Base-by-base conservation (phyloP, 2,329 filamentous ascomycete species). In the Lizonia empirigonia region DNA sequence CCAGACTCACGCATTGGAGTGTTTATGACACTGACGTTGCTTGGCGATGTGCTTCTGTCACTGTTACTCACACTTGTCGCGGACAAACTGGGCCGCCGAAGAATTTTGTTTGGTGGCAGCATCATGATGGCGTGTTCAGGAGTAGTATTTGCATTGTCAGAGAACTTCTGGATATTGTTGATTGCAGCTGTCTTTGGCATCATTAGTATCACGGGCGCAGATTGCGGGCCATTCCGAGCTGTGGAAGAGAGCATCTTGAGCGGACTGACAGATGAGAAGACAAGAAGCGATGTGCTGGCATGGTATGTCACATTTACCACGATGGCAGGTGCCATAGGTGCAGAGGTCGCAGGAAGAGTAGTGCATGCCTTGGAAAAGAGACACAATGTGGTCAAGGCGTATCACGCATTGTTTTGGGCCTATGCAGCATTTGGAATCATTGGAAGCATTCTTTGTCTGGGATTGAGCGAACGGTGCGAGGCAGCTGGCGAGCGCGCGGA, bases 371-470 rank as follows among this genome's bases (percentile, higher is more conserved):
- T 77, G 5, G 68, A 73, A 42, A 61, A 67, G 13, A 57, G 57
- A 68, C 81, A 46, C 52, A 65, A 65, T 27, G 64, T 68, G 10
- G 59, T 69, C 12, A 69, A 64, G 8, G 71, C 74, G 1, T 78
- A 74, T 35, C 72, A 74, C 27, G 60, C 74, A 5, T 55, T 78
- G 4, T 79, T 79, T 52, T 74, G 70, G 68, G 55, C 70, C 2
- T 79, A 79, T 56, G 74, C 75, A 16, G 62, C 64, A 0, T 71
- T 78, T 44, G 77, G 77, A 0, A 23, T 72, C 5, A 35, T 77
- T 7, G 77, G 77, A 33, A 67, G 69, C 19, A 56, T 67, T 1
- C 44, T 77, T 18, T 75, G 71, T 18, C 39, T 76, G 10, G 58
- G 72, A 1, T 49, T 79, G 50, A 78, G 74, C 50, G 47, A 58